These are phyloP conservation scores for Coniosporium apollinis DNA, from an alignment of 495 filamentous ascomycete genomes.

Conservation along the genomic window DNA sequence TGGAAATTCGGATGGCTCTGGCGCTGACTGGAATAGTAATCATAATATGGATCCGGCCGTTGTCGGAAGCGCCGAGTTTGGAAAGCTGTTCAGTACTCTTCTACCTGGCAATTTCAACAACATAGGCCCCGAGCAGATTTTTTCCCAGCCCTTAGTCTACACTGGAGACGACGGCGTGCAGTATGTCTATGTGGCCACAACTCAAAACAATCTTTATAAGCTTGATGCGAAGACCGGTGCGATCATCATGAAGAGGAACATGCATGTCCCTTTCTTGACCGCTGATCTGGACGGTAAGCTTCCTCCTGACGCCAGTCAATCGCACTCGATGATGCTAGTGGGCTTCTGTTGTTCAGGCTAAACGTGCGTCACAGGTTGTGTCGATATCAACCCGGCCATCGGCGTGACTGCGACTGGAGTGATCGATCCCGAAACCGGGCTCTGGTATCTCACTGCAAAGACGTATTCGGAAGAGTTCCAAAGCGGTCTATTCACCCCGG, in stretches of 20 bases:
- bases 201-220: constrained; percentile 29
- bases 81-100: constrained; percentile 25
- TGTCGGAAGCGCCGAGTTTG: constrained; percentile 25
- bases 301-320: no score
- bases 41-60: constrained; percentile 33
- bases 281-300: no score
- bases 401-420: constrained; percentile 30
- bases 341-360: no score
- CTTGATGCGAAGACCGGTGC: constrained; percentile 31
- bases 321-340: no score
- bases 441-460: constrained; percentile 29
- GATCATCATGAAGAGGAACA: constrained; percentile 23
- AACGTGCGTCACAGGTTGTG: constrained; percentile 29
- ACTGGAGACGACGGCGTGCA: constrained; percentile 25
- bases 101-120: constrained; percentile 25
- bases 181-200: constrained; percentile 29
- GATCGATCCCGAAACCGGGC: constrained; percentile 30
- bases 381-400: constrained; percentile 28
- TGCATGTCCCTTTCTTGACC: constrained; percentile 29
- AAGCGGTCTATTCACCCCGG: constrained; percentile 6
- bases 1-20: no score
- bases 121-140: constrained; percentile 23
- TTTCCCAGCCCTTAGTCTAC: constrained; percentile 30
- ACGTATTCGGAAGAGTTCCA: constrained; percentile 18
- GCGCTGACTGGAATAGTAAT: no score